Base-by-base conservation (phyloP, 2,329 filamentous ascomycete genomes). In the Colletotrichum australisinense region DNA sequence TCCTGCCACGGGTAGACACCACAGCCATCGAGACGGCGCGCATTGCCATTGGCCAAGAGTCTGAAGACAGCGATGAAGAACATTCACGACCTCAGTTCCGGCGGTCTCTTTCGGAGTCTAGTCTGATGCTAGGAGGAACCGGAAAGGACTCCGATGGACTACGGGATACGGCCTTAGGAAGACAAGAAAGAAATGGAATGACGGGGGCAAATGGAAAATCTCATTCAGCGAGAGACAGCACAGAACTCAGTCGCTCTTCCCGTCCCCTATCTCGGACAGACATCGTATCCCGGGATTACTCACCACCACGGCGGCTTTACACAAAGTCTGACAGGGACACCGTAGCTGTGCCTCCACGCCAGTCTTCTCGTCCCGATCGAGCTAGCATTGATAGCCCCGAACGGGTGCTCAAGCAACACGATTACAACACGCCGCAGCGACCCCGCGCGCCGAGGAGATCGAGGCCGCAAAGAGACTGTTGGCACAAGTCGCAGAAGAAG, bases 391-490 rank as follows among this genome's bases (percentile, higher is more conserved):
- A 66, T 14, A 60, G 42, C 35, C 49, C 30, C 19, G 70, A 69
- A 49, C 60, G 49, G n/a, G 52, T 53, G 35, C n/a, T 35, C 14
- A 59, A 52, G 24, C 67, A 35, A 28, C 55, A 49, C 26, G 69
- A 63, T 16, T 68, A 68, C 35, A 66, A 66, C 19, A 73, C 26
- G 7, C 62, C 60, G 3, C 55, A 73, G 22, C 67, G 26, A 2
- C 63, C 68, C 72, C 63, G 5, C 68, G 72, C 3, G 68, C 72
- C 5, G 72, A 74, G 1, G 72, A 74, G 9, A 59, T 74, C 1
- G 72, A 74, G 24, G 68, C 68, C 11, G 72, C 72, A 4, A 67
- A 26, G 22, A 62, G 68, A 19, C 59, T 72, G 5, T 8, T 74
- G 24, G 72, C 68, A 7, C 72, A 72, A 8, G 72, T 55, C 42